Conservation (phyloP, 2,329 filamentous ascomycete species). For the Aspergillus proliferans region DNA sequence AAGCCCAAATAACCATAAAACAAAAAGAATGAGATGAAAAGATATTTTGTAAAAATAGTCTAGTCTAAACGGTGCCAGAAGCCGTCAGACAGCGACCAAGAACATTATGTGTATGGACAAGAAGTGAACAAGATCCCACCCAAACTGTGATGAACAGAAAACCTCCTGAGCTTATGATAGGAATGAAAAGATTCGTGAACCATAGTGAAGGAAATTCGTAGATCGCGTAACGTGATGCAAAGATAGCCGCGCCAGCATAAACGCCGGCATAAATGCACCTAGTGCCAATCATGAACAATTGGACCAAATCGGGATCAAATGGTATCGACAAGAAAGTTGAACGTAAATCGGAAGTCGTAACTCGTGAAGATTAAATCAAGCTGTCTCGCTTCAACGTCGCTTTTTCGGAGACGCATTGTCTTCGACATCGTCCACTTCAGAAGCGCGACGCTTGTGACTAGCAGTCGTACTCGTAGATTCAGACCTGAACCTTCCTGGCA, state of each 20-base stretch:
- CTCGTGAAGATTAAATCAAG: neutral
- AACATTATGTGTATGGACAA: neutral
- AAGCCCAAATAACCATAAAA: neutral
- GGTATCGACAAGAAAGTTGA: too few relatives aligned
- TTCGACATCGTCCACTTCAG: constrained; percentile 5
- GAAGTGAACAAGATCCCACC: neutral
- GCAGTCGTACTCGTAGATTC: neutral
- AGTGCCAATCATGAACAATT: too few relatives aligned
- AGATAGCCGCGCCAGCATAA: too few relatives aligned
- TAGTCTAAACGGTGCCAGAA: neutral
- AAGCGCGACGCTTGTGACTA: constrained; percentile 5
- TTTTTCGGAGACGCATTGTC: constrained; percentile 5
- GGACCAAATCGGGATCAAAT: too few relatives aligned
- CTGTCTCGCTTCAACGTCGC: neutral
- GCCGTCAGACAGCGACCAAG: neutral
- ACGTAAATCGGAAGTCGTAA: neutral
- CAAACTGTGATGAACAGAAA: neutral
- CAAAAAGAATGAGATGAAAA: neutral
- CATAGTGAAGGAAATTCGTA: too few relatives aligned
- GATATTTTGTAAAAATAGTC: neutral
- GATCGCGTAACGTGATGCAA: too few relatives aligned
- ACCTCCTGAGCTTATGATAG: neutral
- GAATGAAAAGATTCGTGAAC: too few relatives aligned
- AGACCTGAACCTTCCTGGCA: neutral
- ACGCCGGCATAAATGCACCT: too few relatives aligned